A percentile compares a stretch with the other conserved stretches of the same genome.
These are phyloP conservation scores for Tolypocladium nubicola DNA, from an alignment of 2,329 filamentous ascomycete genomes.

Conservation along the genomic window DNA sequence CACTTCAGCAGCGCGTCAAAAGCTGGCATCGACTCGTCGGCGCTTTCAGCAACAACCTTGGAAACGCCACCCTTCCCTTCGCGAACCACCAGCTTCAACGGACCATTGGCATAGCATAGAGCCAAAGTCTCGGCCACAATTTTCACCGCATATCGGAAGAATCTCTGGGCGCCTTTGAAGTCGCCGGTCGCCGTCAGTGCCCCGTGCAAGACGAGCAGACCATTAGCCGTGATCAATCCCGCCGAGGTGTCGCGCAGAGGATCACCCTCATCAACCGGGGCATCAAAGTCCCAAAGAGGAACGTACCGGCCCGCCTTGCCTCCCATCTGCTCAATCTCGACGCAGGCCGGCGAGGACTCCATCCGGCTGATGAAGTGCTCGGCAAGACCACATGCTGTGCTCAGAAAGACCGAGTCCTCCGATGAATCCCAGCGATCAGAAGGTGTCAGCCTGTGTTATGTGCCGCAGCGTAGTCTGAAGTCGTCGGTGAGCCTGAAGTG, in stretches of 20 bases:
- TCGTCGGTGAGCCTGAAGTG: too few species aligned
- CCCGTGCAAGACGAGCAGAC: slow-evolving; percentile 26
- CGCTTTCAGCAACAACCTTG: not conserved
- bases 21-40: not conserved
- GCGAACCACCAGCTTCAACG: not conserved
- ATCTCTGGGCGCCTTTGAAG: not conserved
- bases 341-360: slow-evolving; percentile 12
- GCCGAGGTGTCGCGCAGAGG: slow-evolving; percentile 26
- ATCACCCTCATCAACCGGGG: slow-evolving; percentile 21
- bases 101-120: not conserved
- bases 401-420: slow-evolving; percentile 23
- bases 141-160: not conserved
- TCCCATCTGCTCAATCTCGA: slow-evolving; percentile 6
- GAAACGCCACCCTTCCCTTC: not conserved
- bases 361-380: slow-evolving; percentile 35
- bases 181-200: slow-evolving; percentile 2
- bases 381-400: slow-evolving; percentile 30
- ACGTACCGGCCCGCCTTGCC: slow-evolving; percentile 10
- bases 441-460: too few species aligned
- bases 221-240: slow-evolving; percentile 29
- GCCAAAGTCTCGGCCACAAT: not conserved
- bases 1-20: not conserved
- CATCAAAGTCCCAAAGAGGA: slow-evolving; percentile 25
- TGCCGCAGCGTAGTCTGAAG: too few species aligned
- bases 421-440: too few species aligned